Evolutionary conservation across 2,329 filamentous ascomycete genomes (phyloP).

Genomic region (Aspergillus aculeatus): DNA sequence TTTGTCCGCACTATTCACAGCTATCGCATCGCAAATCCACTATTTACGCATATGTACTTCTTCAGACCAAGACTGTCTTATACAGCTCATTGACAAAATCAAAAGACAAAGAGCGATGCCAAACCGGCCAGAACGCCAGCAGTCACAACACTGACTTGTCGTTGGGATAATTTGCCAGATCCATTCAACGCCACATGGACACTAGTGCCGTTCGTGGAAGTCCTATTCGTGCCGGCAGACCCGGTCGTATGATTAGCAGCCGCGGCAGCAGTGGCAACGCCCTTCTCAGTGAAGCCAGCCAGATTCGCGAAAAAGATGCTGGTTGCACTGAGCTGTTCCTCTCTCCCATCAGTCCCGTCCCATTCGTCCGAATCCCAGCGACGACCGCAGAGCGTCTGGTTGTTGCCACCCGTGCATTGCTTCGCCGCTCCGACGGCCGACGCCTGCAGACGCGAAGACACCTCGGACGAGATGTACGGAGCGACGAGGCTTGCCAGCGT

Average conservation of each 20-base stretch:
- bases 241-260: background rate
- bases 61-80: too few species aligned
- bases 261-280: background rate
- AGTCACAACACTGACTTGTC: background rate
- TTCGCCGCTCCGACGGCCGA: conserved; percentile 54
- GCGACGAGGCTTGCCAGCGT: conserved; percentile 56
- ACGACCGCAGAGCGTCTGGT: conserved; percentile 32
- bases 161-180: background rate
- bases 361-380: conserved; percentile 33
- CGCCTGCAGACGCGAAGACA: conserved; percentile 51
- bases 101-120: background rate
- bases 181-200: background rate
- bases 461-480: conserved; percentile 50
- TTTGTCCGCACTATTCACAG: too few species aligned
- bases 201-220: background rate
- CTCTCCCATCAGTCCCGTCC: conserved; percentile 29
- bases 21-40: too few species aligned
- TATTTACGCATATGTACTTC: too few species aligned
- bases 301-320: conserved; percentile 13
- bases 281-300: background rate
- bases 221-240: background rate
- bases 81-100: background rate
- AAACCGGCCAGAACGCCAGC: background rate
- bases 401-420: conserved; percentile 49
- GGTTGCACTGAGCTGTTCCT: conserved; percentile 33